Conservation (phyloP, 805 yeast genomes). For the Crinitomyces ghanaensis region DNA sequence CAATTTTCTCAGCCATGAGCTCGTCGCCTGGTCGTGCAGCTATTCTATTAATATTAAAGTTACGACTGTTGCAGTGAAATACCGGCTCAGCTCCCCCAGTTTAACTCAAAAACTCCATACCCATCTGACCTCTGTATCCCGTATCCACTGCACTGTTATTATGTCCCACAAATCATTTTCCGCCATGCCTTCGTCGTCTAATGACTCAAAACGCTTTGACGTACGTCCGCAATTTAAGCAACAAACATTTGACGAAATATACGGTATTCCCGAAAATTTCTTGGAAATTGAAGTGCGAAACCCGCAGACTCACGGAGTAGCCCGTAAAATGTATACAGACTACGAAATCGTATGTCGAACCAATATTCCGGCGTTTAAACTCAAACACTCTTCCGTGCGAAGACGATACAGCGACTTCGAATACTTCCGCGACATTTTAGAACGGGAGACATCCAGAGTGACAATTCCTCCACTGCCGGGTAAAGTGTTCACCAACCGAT, state of each 20-base stretch:
- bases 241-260: slow-evolving; percentile 69
- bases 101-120: too few species aligned
- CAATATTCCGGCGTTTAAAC: slow-evolving; percentile 77
- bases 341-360: slow-evolving; percentile 85
- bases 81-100: too few species aligned
- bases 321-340: slow-evolving; percentile 71
- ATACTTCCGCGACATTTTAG: slow-evolving; percentile 58
- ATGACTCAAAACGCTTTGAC: slow-evolving; percentile 19
- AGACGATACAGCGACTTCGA: slow-evolving; percentile 89
- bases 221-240: slow-evolving; percentile 33
- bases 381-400: slow-evolving; percentile 54
- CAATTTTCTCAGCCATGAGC: too few species aligned
- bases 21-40: too few species aligned
- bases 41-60: too few species aligned
- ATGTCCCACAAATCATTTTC: too few species aligned
- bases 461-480: slow-evolving; percentile 84
- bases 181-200: slow-evolving; percentile 8
- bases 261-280: slow-evolving; percentile 91
- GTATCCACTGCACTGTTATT: too few species aligned
- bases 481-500: slow-evolving; percentile 67
- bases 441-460: slow-evolving; percentile 67
- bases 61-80: too few species aligned
- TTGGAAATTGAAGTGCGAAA: slow-evolving; percentile 80
- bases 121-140: too few species aligned
- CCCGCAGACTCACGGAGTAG: slow-evolving; percentile 61